Evolutionary conservation across 495 filamentous ascomycete species (phyloP), one percentile per base, ranked within the genome.

Genomic region (Penicillium malachiteum): DNA sequence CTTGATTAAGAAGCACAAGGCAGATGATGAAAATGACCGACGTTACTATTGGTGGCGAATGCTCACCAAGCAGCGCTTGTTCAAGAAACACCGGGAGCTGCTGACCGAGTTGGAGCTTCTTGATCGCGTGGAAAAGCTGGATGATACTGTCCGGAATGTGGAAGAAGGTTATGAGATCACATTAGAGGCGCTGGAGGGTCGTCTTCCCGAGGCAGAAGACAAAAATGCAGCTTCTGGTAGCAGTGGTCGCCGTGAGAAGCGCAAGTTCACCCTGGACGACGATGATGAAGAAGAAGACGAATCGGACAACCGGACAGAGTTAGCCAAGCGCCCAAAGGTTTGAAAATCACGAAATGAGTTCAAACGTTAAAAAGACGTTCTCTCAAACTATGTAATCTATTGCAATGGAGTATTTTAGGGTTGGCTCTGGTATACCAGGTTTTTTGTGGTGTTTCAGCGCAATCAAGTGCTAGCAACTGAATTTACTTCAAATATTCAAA

Each of bases 21-120:
- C 77, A 0, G 66, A 69, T 0, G 69, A 85, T 52, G 74, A 72
- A n/a, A 71, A 83, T 46, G 84, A 90, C 59, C 72, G 81, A 8
- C 72, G 78, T 14, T 95, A 90, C 67, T 84, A 82, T 60, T 87
- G 92, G 65, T 97, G 92, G 92, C 80, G 87, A 52, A 74, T 95
- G 64, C 79, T 92, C 17, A 82, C 87, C 32, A 96, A 96, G 72
- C 84, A 89, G 70, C 77, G 93, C 37, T 71, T 97, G 12, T 92
- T 87, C 66, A 84, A 85, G 52, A 88, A 89, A 49, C 93, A 92
- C 63, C 77, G 79, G 46, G 87, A 95, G 60, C 69, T 82, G 45
- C 80, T 99, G 10, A 83, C 82, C 16, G 90, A 97, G 76, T 59
- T 97, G 38, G 90, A 96, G 59, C 69, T 81, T 26, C 68, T 68